Base-by-base conservation (phyloP, 2,329 filamentous ascomycete species). In the Gaeumannomyces tritici region DNA sequence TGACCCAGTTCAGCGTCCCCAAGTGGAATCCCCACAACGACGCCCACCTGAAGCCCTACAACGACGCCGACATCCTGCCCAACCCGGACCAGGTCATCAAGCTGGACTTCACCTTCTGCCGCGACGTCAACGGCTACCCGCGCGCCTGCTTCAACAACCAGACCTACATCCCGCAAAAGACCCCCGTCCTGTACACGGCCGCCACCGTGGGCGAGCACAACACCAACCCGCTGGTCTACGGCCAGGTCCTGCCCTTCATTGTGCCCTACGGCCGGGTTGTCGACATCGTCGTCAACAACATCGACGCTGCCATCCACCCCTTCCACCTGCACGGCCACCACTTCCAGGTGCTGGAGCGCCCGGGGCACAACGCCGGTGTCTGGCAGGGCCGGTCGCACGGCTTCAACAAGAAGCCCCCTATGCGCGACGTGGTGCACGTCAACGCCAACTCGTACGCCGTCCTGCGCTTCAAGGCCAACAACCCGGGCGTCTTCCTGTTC, bases 171-270 rank as follows among this genome's bases (percentile, higher is more conserved):
- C 65, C 71, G 9, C 88, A 88, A 61, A 83, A 85, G 68, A 88
- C 91, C 0, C 89, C 89, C 0, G 84, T 86, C 0, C 76, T 93
- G 7, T 92, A 90, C 77, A 87, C 86, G 3, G 88, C 81, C n/a
- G 78, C 89, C 3, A 85, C 85, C 0, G 75, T 82, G 1, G 82
- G 81, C 5, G 67, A 72, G 0, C 66, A 73, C 68, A 80, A 79
- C 69, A 73, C 71, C 7, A 70, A 81, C 65, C 70, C 75, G 0
- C 42, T 63, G 3, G 71, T 79, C 7, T 81, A 81, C 63, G 79
- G 79, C 27, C 71, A 70, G 54, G 72, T 80, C 57, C 73, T 75
- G 64, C 74, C 78, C 7, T 77, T 76, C 65, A 67, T 79, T 33
- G 70, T 77, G 57, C 63, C 70, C 1, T 72, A 73, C 57, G 73